Evolutionary conservation across 345 rosid species (phyloP).

Genomic region (Physaria fendleri): DNA sequence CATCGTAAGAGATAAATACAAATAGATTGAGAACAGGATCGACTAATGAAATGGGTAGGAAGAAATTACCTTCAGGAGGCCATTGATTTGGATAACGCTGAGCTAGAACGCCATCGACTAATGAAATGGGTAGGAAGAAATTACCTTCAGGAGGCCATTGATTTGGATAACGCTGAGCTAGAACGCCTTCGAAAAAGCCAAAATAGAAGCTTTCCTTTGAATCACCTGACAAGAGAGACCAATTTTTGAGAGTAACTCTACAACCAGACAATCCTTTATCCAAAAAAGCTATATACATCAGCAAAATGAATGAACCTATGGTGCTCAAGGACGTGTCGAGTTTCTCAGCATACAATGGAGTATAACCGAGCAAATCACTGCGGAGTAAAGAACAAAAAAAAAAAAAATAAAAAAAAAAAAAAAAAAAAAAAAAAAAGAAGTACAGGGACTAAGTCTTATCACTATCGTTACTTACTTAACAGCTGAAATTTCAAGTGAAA

Average conservation of each 20-base stretch:
- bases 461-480: neutral
- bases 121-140: neutral
- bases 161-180: conserved; percentile 37
- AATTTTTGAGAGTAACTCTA: neutral
- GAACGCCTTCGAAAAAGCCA: conserved; percentile 46
- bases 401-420: too few relatives aligned
- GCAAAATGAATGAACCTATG: conserved; percentile 12
- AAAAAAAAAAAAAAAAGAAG: neutral
- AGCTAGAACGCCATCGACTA: conserved; percentile 22
- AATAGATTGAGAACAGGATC: neutral
- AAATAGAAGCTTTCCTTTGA: conserved; percentile 69
- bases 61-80: conserved; percentile 56
- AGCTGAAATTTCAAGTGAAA: too few relatives aligned
- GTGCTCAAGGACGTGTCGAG: conserved; percentile 34
- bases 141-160: conserved; percentile 79
- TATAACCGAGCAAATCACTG: conserved; percentile 57
- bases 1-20: neutral
- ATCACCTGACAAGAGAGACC: conserved; percentile 48
- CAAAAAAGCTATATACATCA: neutral
- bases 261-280: neutral
- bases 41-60: neutral
- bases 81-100: conserved; percentile 53
- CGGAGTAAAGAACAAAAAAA: too few relatives aligned
- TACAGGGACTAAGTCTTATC: neutral
- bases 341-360: conserved; percentile 52